Evolutionary conservation across 306 rosid species (phyloP), one percentile per base, ranked within the genome.

Genomic region (Rosa lucieae): DNA sequence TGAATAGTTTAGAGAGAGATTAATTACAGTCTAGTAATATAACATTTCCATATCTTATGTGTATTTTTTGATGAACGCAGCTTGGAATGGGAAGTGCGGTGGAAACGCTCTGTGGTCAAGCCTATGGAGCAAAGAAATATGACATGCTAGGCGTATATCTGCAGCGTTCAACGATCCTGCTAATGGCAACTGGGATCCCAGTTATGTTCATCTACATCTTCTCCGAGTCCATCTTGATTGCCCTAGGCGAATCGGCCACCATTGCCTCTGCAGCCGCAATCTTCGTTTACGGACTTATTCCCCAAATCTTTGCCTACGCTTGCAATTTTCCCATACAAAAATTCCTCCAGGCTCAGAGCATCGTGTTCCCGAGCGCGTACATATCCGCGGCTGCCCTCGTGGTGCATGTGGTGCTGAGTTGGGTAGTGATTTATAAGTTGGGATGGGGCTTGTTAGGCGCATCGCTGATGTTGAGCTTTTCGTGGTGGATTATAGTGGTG

Each of bases 1-100:
- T 51, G 56, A 51, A 51, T 14, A 17, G 59, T 18, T 18, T n/a
- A n/a, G 21, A 56, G 26, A 56, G 29, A 56, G 62, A 56, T 56
- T 5, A 7, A 49, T 0, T 2, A 32, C 37, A 4, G 6, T 72
- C 0, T 32, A 15, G n/a, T 11, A 72, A 51, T 8, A 35, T 51
- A 51, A 53, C n/a, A 73, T 73, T 39, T 20, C 18, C 13, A 10
- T 26, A 4, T 10, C 3, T 26, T 61, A 26, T 61, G 8, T 61
- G 6, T 59, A 59, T 26, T 0, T 29, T 62, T 62, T 63, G 6
- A 11, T 29, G 68, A 13, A 5, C 63, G 35, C 75, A 86, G 92
- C 83, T 89, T 26, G 92, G 92, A 14, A 89, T 87, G 92, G 92
- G 90, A 29, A 89, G 92, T 43, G 92, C 90, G 0, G 90, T 87